These are phyloP conservation scores for Xerocomellus intermedius DNA, from an alignment of 768 basidiomycete species.

Conservation along the genomic window DNA sequence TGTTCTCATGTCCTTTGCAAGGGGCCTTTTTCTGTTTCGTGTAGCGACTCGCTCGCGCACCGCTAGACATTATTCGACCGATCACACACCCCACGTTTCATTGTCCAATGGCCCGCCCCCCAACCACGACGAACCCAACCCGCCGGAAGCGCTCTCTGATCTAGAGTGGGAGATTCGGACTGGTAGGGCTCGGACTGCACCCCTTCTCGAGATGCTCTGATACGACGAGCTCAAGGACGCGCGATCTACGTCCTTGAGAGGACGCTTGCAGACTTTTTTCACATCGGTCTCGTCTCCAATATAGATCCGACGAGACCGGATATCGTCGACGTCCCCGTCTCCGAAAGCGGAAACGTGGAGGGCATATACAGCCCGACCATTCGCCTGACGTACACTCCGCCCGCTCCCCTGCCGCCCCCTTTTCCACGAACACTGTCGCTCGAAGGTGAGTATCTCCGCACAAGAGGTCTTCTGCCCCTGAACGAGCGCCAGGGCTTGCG, in stretches of 20 bases:
- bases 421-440: slow-evolving; percentile 68
- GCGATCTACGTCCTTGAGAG: slow-evolving; percentile 65
- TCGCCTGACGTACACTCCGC: slow-evolving; percentile 67
- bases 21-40: not conserved
- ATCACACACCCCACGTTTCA: not conserved
- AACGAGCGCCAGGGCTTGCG: slow-evolving; percentile 53
- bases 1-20: slow-evolving; percentile 13
- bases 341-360: slow-evolving; percentile 35
- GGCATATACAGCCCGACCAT: slow-evolving; percentile 63
- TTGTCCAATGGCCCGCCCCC: slow-evolving; percentile 14
- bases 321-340: slow-evolving; percentile 22
- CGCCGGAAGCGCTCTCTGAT: slow-evolving; percentile 47
- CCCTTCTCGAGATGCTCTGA: slow-evolving; percentile 26
- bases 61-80: slow-evolving; percentile 5
- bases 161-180: slow-evolving; percentile 78
- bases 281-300: slow-evolving; percentile 58
- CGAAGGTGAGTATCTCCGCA: slow-evolving; percentile 51
- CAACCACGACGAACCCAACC: slow-evolving; percentile 11
- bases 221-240: slow-evolving; percentile 52
- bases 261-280: slow-evolving; percentile 73
- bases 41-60: not conserved
- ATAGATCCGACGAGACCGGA: slow-evolving; percentile 46
- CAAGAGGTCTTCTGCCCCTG: not conserved
- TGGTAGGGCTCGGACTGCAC: slow-evolving; percentile 40
- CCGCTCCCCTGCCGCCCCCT: slow-evolving; percentile 60